Evolutionary conservation across 257 asterid genomes (phyloP), one percentile per base, ranked within the genome.

Genomic region (Asclepias syriaca): DNA sequence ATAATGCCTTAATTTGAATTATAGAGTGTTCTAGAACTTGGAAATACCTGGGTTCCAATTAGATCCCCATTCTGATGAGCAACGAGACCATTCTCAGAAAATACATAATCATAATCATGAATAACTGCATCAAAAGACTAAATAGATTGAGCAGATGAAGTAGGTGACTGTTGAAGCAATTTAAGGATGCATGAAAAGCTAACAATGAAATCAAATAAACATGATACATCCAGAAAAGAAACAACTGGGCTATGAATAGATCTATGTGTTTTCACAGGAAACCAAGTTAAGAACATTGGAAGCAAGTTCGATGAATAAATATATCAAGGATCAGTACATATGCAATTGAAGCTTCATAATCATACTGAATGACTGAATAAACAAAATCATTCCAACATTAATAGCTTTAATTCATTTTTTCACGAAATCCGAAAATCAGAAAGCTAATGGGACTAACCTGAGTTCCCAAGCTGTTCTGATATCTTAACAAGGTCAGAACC

Each of bases 401-500:
- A 53, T 37, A 45, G 60, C 45, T 50, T 58, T 40, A 12, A 3
- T 48, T 37, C 18, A 32, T 29, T n/a, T 2, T 34, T 8, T 37
- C 29, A 2, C 13, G 22, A 5, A 14, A 43, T 43, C 75, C 68
- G 66, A 24, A 63, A 56, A 77, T 34, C 49, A 34, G 66, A 65
- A 65, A 71, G 53, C 37, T 18, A 59, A 39, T 43, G 13, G 56
- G 75, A 68, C 78, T 72, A 51, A 94, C 99, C 97, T 81, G 96
- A 60, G 19, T 59, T 77, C 53, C 97, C 99, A 66, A 95, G 98
- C 87, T 95, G 98, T 74, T 95, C 98, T 40, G 99, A 84, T 83
- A 95, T 95, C 89, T 92, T 95, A 54, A 88, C 90, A 64, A 95
- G 89, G 80, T 95, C 99, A 65, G 99, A 95, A 81, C 99, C 99